Evolutionary conservation across 2,329 filamentous ascomycete genomes (phyloP).

Genomic region (Apiospora phragmitis): DNA sequence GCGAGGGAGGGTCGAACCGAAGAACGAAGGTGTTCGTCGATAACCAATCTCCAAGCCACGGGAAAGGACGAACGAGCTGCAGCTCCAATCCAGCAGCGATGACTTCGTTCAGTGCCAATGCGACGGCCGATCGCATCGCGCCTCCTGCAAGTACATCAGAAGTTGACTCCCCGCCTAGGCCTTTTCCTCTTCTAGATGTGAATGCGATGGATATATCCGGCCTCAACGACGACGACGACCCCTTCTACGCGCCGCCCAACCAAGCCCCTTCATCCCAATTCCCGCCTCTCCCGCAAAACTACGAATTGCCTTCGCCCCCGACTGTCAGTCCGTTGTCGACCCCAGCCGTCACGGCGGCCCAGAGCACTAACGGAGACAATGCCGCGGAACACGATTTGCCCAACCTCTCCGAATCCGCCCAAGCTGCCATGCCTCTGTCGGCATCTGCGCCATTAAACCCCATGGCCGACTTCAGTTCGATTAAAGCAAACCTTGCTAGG

Average conservation of each 20-base stretch:
- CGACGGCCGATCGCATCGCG: constrained; percentile 3
- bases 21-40: neutral
- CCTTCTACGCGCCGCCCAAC: neutral
- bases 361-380: constrained; percentile 30
- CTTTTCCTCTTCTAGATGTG: constrained; percentile 4
- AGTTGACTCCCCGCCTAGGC: constrained; percentile 5
- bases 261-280: neutral
- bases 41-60: neutral
- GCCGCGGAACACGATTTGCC: constrained; percentile 27
- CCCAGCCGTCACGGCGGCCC: constrained; percentile 28
- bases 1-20: neutral
- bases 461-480: constrained; percentile 2
- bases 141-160: neutral
- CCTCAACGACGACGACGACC: constrained; percentile 4
- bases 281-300: neutral
- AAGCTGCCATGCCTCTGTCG: neutral
- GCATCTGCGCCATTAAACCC: constrained; percentile 14
- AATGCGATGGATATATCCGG: neutral
- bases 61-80: constrained; percentile 8
- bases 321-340: constrained; percentile 38
- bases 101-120: constrained; percentile 6
- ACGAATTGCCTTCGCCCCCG: constrained; percentile 30
- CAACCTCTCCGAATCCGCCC: constrained; percentile 19
- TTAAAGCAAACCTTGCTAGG: constrained; percentile 1
- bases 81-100: neutral